Base-by-base conservation (phyloP, 2,329 filamentous ascomycete species). In the Stromatinia cepivora region DNA sequence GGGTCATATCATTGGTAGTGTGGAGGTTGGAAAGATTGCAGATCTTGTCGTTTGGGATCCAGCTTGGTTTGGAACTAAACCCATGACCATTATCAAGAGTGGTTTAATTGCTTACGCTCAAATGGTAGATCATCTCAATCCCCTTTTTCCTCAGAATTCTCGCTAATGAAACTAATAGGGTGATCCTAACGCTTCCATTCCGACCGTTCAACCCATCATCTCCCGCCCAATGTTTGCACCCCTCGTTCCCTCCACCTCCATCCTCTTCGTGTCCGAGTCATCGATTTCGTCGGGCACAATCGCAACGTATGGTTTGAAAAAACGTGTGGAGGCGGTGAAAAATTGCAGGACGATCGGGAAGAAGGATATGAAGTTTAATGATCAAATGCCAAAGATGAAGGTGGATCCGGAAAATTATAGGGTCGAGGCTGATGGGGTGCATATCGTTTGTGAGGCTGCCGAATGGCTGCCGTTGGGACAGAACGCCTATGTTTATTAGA, bases 341-440 rank as follows among this genome's bases (percentile, higher is more conserved):
- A 86, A 87, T 69, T 97, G 93, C 79, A 85, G 94, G 70, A 86
- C 80, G 45, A 85, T 97, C 57, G 84, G 89, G 56, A 97, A 97
- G 85, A 84, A 81, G 75, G 92, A 97, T 80, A 97, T 97, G 93
- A 93, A 92, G 77, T 94, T 88, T 80, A 97, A 97, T 79, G 88
- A 93, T 77, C 81, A 81, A 67, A 93, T 88, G 87, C 94, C 94
- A 20, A 88, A 85, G 81, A 97, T 98, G 92, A 88, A 84, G 76
- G 94, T 98, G 71, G 94, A 98, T 79, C 92, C 94, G 7, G 94
- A 98, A 84, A 89, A 87, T 76, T 98, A 97, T 82, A 86, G 84
- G 22, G 94, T 97, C 36, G 89, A 94, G 81, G 94, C 94, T 1
- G 93, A 97, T 80, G 93, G 92, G 0, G 80, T 86, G 79, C 82